These are phyloP conservation scores for Trichoderma hamatum DNA, from an alignment of 2,329 filamentous ascomycete species.

Conservation along the genomic window DNA sequence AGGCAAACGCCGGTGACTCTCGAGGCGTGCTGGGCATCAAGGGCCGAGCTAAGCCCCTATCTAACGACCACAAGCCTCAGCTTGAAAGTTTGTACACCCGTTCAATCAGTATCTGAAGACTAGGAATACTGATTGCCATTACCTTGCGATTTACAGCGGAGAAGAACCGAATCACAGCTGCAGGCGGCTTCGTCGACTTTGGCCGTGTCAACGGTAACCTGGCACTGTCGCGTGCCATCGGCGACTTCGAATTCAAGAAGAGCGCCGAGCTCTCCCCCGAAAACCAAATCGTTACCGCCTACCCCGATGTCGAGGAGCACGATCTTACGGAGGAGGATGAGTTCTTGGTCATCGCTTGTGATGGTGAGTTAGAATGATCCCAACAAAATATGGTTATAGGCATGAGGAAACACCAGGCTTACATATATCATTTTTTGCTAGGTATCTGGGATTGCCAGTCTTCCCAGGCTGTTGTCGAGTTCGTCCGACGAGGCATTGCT, in stretches of 20 bases:
- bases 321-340: constrained; percentile 92
- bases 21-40: constrained; percentile 94
- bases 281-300: constrained; percentile 97
- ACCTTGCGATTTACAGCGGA: constrained; percentile 62
- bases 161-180: constrained; percentile 92
- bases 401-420: not conserved
- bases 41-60: constrained; percentile 93
- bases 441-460: constrained; percentile 99
- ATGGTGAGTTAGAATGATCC: constrained; percentile 63
- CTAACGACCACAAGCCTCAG: constrained; percentile 99
- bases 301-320: constrained; percentile 89
- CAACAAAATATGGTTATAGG: not conserved
- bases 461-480: constrained; percentile 95
- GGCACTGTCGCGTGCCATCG: constrained; percentile 93
- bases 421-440: constrained; percentile 42
- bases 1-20: constrained; percentile 98
- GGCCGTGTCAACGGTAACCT: constrained; percentile 98
- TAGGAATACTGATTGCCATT: constrained; percentile 29
- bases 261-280: constrained; percentile 96
- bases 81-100: constrained; percentile 74
- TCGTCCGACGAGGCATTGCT: constrained; percentile 92
- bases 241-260: constrained; percentile 99
- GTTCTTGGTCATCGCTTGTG: constrained; percentile 90
- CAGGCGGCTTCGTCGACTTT: constrained; percentile 97
- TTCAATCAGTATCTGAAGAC: not conserved